Evolutionary conservation across 2,329 filamentous ascomycete species (phyloP).

Genomic region (Neonectria neomacrospora): DNA sequence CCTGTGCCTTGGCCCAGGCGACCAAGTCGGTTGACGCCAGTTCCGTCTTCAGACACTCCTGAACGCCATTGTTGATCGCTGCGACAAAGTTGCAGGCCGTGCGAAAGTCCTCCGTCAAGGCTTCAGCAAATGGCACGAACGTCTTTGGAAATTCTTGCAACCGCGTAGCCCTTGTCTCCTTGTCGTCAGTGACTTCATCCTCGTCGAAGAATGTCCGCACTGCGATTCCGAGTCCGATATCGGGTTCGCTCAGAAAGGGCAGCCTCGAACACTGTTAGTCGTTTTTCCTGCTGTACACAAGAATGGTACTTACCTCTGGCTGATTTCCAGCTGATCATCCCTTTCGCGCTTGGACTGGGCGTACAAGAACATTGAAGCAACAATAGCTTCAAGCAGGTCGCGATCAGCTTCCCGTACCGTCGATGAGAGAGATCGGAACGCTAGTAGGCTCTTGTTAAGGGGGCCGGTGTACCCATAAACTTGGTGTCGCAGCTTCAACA

Average conservation of each 20-base stretch:
- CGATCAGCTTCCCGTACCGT: conserved; percentile 82
- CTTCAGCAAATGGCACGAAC: conserved; percentile 68
- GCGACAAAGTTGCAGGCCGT: conserved; percentile 68
- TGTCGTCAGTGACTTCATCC: conserved; percentile 67
- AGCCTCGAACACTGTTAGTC: conserved; percentile 56
- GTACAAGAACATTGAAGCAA: conserved; percentile 82
- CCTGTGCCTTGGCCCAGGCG: conserved; percentile 66
- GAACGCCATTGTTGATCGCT: conserved; percentile 67
- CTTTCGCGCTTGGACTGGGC: conserved; percentile 80
- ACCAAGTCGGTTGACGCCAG: conserved; percentile 59
- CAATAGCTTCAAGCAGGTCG: conserved; percentile 84
- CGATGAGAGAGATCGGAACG: conserved; percentile 85
- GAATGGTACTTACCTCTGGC: conserved; percentile 69
- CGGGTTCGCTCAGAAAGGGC: conserved; percentile 75
- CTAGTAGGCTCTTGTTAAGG: conserved; percentile 87
- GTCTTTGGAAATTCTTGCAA: conserved; percentile 62
- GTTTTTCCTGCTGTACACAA: background rate
- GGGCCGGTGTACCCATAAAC: conserved; percentile 93
- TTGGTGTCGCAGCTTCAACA: conserved; percentile 84
- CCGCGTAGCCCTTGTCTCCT: conserved; percentile 57
- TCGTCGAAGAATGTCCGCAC: conserved; percentile 84
- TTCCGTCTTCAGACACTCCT: conserved; percentile 58
- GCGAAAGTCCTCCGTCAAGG: conserved; percentile 69
- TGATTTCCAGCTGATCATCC: conserved; percentile 74
- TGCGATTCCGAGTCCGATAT: conserved; percentile 81